phyloP scores from a whole-genome alignment of 345 rosid species.

The Turritis glabra region DNA sequence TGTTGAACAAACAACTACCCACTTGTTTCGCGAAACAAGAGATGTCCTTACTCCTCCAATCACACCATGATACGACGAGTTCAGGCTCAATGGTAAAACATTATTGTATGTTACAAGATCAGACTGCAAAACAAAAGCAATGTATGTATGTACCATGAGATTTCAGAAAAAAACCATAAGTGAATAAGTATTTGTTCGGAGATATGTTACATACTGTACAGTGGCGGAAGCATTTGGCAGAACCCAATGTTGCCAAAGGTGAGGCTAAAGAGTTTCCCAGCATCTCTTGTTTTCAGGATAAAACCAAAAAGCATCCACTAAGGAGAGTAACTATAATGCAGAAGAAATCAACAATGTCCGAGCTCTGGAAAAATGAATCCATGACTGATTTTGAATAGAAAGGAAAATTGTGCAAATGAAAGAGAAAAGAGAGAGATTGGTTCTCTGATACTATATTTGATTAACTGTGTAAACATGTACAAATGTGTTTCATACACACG shows the following conservation, averaged over 20 bases:
- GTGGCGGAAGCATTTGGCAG: constrained; percentile 20
- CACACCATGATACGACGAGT: constrained; percentile 25
- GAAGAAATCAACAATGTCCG: neutral
- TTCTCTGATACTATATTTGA: neutral
- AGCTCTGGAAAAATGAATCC: neutral
- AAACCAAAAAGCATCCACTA: neutral
- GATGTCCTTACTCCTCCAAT: constrained; percentile 25
- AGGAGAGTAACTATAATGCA: neutral
- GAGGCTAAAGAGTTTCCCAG: constrained; percentile 58
- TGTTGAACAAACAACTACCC: constrained; percentile 46
- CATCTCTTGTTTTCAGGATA: constrained; percentile 50
- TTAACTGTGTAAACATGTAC: neutral
- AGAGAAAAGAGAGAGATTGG: neutral
- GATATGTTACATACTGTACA: constrained; percentile 40
- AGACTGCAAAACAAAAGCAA: constrained; percentile 46
- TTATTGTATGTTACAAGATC: constrained; percentile 38
- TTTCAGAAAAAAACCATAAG: constrained; percentile 8
- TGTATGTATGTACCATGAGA: neutral
- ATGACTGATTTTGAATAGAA: neutral
- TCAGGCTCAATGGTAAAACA: constrained; percentile 30
- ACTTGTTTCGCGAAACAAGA: constrained; percentile 42
- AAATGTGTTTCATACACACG: neutral
- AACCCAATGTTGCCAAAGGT: constrained; percentile 48
- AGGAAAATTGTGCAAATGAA: neutral
- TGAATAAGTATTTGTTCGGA: neutral